Evolutionary conservation across 2,329 filamentous ascomycete genomes (phyloP).

Genomic region (Xylariomycetidae sp.): DNA sequence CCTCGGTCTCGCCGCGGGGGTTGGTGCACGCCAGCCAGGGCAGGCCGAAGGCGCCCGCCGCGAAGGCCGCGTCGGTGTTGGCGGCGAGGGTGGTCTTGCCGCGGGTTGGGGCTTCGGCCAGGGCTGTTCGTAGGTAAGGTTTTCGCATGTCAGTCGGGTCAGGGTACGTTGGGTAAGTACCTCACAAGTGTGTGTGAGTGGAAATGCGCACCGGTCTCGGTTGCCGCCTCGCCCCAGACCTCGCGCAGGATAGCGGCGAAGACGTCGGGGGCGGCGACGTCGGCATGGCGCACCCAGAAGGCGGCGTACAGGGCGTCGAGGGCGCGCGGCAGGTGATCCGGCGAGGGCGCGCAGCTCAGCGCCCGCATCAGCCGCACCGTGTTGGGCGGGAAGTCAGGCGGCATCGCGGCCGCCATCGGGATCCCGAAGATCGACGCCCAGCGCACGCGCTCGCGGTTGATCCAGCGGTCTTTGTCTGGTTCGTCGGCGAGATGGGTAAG

Average conservation of each 20-base stretch:
- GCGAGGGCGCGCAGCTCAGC: constrained; percentile 21
- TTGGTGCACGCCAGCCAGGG: constrained; percentile 34
- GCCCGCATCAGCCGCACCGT: constrained; percentile 31
- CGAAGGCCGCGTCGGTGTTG: constrained; percentile 32
- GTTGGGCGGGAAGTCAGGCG: constrained; percentile 30
- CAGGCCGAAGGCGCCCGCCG: constrained; percentile 31
- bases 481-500: background rate
- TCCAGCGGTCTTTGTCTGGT: constrained; percentile 33
- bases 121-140: no score
- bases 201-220: constrained; percentile 20
- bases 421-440: constrained; percentile 30
- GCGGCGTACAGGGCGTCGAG: constrained; percentile 28
- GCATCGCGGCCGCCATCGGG: constrained; percentile 25
- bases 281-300: constrained; percentile 27
- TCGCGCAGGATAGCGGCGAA: constrained; percentile 20
- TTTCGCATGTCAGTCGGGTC: no score
- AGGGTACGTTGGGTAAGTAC: no score
- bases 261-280: constrained; percentile 22
- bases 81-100: constrained; percentile 24
- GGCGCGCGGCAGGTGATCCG: constrained; percentile 16
- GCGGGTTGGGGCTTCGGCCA: constrained; percentile 18
- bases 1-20: constrained; percentile 23
- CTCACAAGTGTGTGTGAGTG: no score
- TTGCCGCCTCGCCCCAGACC: constrained; percentile 20
- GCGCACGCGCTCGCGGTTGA: constrained; percentile 26